phyloP scores from a whole-genome alignment of 192 early-diverging fungal species.

The Entomortierella chlamydospora region DNA sequence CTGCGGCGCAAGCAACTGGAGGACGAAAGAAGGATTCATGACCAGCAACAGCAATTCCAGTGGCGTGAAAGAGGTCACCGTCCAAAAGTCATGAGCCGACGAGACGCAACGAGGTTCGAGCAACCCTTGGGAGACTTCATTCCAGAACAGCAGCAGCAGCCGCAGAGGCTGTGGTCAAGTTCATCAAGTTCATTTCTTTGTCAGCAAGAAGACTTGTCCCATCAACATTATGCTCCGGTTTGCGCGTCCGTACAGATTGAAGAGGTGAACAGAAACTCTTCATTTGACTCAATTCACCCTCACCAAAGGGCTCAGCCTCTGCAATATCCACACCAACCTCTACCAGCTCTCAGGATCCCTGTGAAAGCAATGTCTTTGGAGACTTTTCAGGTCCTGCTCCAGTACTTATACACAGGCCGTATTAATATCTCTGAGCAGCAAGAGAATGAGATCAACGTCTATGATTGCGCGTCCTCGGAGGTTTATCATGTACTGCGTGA shows the following conservation, averaged over 20 bases:
- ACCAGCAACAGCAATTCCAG: slow-evolving; percentile 4
- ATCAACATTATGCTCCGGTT: too few species aligned
- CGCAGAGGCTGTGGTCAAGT: too few species aligned
- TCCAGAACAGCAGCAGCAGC: too few species aligned
- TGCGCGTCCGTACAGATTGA: too few species aligned
- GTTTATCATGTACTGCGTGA: not conserved
- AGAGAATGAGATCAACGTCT: not conserved
- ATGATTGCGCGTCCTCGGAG: slow-evolving; percentile 6
- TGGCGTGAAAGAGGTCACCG: not conserved
- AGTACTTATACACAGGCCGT: slow-evolving; percentile 25
- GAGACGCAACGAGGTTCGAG: too few species aligned
- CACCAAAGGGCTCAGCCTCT: too few species aligned
- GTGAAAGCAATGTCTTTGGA: slow-evolving; percentile 16
- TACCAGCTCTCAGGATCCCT: slow-evolving; percentile 8
- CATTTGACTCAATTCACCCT: too few species aligned
- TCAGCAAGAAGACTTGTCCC: too few species aligned
- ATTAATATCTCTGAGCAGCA: slow-evolving; percentile 23
- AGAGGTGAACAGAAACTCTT: too few species aligned
- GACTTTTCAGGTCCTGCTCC: slow-evolving; percentile 22
- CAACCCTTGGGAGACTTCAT: too few species aligned
- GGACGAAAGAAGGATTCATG: slow-evolving; percentile 13
- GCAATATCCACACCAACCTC: not conserved
- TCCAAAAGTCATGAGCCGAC: too few species aligned
- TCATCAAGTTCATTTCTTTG: too few species aligned
- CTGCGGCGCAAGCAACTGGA: slow-evolving; percentile 2